Conservation (phyloP, 208 protist species). For the Borovskyia barvae region DNA sequence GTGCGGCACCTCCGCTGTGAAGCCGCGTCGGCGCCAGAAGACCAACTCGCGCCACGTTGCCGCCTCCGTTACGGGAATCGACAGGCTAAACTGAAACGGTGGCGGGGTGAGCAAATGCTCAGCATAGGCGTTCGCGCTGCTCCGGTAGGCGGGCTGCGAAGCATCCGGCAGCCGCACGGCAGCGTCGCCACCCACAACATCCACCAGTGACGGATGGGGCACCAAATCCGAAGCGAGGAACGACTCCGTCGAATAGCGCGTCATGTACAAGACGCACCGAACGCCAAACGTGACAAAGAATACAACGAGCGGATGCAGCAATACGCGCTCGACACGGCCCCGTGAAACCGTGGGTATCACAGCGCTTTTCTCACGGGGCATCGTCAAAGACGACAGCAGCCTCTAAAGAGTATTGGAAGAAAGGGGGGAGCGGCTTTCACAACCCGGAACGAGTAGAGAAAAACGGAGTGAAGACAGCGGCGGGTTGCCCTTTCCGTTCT, state of each 20-base stretch:
- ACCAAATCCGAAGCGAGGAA: constrained; percentile 15
- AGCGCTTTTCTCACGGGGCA: too few species aligned
- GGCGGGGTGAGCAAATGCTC: constrained; percentile 21
- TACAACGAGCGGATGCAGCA: constrained; percentile 13
- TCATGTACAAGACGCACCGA: constrained; percentile 6
- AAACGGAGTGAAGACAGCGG: too few species aligned
- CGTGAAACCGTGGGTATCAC: too few species aligned
- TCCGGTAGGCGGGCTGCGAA: constrained; percentile 11
- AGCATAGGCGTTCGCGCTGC: not conserved
- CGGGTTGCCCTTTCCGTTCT: too few species aligned
- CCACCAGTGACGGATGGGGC: constrained; percentile 12
- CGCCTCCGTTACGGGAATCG: constrained; percentile 27
- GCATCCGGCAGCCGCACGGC: not conserved
- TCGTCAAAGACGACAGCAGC: too few species aligned
- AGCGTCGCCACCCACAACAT: constrained; percentile 3
- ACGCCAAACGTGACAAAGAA: constrained; percentile 16
- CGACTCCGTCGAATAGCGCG: constrained; percentile 16
- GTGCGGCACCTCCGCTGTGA: constrained; percentile 20
- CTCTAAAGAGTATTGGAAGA: too few species aligned
- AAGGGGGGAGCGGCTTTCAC: too few species aligned
- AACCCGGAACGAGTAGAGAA: too few species aligned
- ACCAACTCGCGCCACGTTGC: constrained; percentile 66
- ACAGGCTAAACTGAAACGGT: constrained; percentile 31
- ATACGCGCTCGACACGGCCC: constrained; percentile 11
- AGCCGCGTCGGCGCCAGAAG: constrained; percentile 50